Evolutionary conservation across 805 yeast genomes (phyloP), one percentile per base, ranked within the genome.

Genomic region (Saccharomycopsis fodiens): DNA sequence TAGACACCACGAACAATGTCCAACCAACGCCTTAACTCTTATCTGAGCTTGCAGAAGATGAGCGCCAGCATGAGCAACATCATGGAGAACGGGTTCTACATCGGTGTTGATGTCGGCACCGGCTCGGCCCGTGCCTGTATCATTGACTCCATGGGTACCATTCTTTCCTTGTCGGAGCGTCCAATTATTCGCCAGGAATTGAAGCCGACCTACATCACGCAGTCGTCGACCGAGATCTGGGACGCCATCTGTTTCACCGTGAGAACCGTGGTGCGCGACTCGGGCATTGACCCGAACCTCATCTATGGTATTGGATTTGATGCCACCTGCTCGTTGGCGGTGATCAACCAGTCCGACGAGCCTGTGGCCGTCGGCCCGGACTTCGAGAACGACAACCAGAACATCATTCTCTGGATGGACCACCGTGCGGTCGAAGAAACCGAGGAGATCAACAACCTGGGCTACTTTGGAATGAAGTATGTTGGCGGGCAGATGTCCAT

Each of bases 401-500:
- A 93, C 63, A 82, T 93, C 57, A 79, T 93, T 43, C 66, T 93
- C 52, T 93, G 98, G 98, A 91, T 93, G 97, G 98, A 93, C 67
- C 98, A 93, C 64, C 76, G 98, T 52, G 97, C 97, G 0, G 80
- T 73, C 13, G 68, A 70, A 5, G 96, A 91, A 60, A 88, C 96
- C 12, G 68, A 77, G 46, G 75, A 69, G 46, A 88, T 93, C 61
- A 91, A 91, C 64, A 76, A 81, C 35, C 83, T 96, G 0, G 73
- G 74, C 30, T 94, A 87, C 59, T 78, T 76, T 58, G 78, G 85
- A 47, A 72, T 93, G 58, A 83, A 85, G 61, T 93, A 86, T 61
- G 97, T 93, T 16, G 98, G 98, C 48, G 97, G 97, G 16, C 82
- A 80, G 57, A 91, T 93, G 97, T 88, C 97, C 42, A 84, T 93